A percentile compares a stretch with the other conserved stretches of the same genome.
phyloP scores from a whole-genome alignment of 2,329 filamentous ascomycete species.

The Aspergillus ruber region DNA sequence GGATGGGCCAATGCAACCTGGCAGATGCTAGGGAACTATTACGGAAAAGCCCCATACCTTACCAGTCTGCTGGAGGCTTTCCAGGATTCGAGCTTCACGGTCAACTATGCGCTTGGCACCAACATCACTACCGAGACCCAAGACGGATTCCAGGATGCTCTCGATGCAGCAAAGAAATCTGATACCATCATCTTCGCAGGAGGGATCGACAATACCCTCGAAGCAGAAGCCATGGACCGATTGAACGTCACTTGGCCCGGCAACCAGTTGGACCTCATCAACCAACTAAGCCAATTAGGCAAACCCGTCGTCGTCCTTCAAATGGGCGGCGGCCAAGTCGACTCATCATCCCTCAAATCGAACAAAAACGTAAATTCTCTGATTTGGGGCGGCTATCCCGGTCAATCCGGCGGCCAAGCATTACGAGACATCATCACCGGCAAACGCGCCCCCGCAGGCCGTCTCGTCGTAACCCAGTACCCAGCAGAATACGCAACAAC shows the following conservation, averaged over 20 bases:
- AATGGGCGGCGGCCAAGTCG: slow-evolving; percentile 41
- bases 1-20: slow-evolving; percentile 53
- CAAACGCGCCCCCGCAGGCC: slow-evolving; percentile 35
- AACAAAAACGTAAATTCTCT: slow-evolving; percentile 37
- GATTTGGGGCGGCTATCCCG: slow-evolving; percentile 41
- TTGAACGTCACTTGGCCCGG: slow-evolving; percentile 37
- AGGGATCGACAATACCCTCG: slow-evolving; percentile 38
- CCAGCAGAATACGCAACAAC: slow-evolving; percentile 36
- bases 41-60: slow-evolving; percentile 50
- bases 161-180: slow-evolving; percentile 28
- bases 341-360: slow-evolving; percentile 32
- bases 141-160: slow-evolving; percentile 24
- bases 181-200: slow-evolving; percentile 36
- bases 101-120: slow-evolving; percentile 41
- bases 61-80: slow-evolving; percentile 50
- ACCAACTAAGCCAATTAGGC: slow-evolving; percentile 27
- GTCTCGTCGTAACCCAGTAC: slow-evolving; percentile 36
- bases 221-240: slow-evolving; percentile 38
- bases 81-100: slow-evolving; percentile 39
- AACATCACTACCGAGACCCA: slow-evolving; percentile 24
- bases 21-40: slow-evolving; percentile 56
- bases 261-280: slow-evolving; percentile 37
- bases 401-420: slow-evolving; percentile 38
- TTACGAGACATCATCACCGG: slow-evolving; percentile 39
- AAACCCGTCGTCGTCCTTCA: slow-evolving; percentile 39